These are phyloP conservation scores for Teratosphaeria gauchensis DNA, from an alignment of 2,329 filamentous ascomycete species.

Conservation along the genomic window DNA sequence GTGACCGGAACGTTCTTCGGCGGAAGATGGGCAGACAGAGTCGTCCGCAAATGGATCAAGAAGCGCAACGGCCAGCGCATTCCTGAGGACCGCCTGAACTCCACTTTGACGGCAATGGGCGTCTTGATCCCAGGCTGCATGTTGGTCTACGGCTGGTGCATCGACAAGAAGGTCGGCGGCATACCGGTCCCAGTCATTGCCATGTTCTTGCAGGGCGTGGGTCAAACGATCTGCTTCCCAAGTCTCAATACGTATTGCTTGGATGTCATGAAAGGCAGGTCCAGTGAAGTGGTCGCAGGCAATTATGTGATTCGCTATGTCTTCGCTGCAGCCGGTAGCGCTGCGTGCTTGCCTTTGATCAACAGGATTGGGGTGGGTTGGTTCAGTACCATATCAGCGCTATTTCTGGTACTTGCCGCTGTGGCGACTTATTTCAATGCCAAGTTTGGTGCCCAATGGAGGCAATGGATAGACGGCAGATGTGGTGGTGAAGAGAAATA, in stretches of 20 bases:
- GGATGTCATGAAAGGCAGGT: slow-evolving; percentile 65
- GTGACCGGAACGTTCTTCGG: slow-evolving; percentile 60
- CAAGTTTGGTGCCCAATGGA: slow-evolving; percentile 7
- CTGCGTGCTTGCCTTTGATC: slow-evolving; percentile 64
- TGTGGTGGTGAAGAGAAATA: not conserved
- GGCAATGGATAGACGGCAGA: slow-evolving; percentile 4
- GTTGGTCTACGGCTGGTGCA: slow-evolving; percentile 59
- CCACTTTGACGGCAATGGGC: slow-evolving; percentile 47
- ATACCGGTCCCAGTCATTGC: slow-evolving; percentile 57
- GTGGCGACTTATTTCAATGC: slow-evolving; percentile 16
- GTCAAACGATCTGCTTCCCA: slow-evolving; percentile 67
- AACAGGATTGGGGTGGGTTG: slow-evolving; percentile 67
- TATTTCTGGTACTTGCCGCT: slow-evolving; percentile 42
- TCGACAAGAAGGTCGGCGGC: slow-evolving; percentile 46
- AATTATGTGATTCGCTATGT: slow-evolving; percentile 73
- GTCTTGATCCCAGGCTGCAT: slow-evolving; percentile 51
- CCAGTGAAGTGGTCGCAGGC: slow-evolving; percentile 61
- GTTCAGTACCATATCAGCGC: slow-evolving; percentile 62
- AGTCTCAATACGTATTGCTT: slow-evolving; percentile 71
- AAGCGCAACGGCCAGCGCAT: slow-evolving; percentile 50
- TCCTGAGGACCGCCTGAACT: slow-evolving; percentile 58
- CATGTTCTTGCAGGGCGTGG: slow-evolving; percentile 66
- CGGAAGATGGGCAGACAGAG: slow-evolving; percentile 60
- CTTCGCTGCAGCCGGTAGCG: slow-evolving; percentile 61
- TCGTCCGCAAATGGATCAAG: slow-evolving; percentile 54